Evolutionary conservation across 192 early-diverging fungal genomes (phyloP).

Genomic region (Podochytrium sp.): DNA sequence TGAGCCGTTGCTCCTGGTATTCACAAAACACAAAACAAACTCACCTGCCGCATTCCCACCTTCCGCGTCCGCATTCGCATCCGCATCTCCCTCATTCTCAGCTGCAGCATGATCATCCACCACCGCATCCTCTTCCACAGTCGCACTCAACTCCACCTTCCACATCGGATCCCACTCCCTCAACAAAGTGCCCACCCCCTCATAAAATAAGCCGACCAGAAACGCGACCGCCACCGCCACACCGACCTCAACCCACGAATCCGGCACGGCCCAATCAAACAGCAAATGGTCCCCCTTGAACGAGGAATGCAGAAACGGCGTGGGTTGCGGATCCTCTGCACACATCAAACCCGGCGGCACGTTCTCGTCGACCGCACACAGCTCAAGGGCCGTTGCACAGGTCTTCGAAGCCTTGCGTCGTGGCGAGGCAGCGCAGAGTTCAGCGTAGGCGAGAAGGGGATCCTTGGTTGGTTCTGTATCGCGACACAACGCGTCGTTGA

Average conservation of each 20-base stretch:
- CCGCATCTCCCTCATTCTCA: not conserved
- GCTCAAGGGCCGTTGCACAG: not conserved
- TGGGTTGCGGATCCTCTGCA: not conserved
- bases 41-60: not conserved
- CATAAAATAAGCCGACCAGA: not conserved
- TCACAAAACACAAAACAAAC: too few relatives aligned
- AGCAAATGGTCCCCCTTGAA: constrained; percentile 10
- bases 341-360: not conserved
- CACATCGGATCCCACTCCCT: not conserved
- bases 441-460: not conserved
- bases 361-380: not conserved
- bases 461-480: not conserved
- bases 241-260: not conserved
- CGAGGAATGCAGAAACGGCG: constrained; percentile 20
- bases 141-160: not conserved
- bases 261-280: constrained; percentile 19
- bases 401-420: not conserved
- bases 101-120: not conserved
- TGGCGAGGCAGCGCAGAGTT: not conserved
- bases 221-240: not conserved
- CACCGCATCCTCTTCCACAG: not conserved
- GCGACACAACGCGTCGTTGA: not conserved
- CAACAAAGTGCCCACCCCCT: not conserved
- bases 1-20: too few relatives aligned
- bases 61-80: not conserved